These are phyloP conservation scores for Beverwykella pulmonaria DNA, from an alignment of 495 filamentous ascomycete genomes.

Conservation along the genomic window DNA sequence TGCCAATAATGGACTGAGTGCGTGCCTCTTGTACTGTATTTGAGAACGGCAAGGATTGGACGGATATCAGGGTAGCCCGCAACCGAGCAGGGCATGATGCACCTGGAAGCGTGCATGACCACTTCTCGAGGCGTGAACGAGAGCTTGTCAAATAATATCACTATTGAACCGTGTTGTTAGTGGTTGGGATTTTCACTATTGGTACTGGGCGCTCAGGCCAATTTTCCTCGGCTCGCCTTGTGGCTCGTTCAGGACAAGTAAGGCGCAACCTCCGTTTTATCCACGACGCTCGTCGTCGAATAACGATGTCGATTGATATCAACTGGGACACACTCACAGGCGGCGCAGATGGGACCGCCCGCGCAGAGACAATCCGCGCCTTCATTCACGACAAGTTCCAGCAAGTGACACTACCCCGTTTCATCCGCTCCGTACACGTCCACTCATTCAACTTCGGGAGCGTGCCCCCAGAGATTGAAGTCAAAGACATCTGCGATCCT, in stretches of 20 bases:
- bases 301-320: conserved; percentile 89
- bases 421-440: conserved; percentile 94
- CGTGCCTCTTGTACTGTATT: neutral
- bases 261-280: conserved; percentile 21
- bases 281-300: conserved; percentile 21
- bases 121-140: conserved; percentile 4
- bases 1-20: neutral
- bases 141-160: conserved; percentile 8
- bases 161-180: conserved; percentile 19
- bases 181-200: neutral
- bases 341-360: conserved; percentile 78
- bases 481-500: conserved; percentile 96
- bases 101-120: conserved; percentile 6
- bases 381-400: conserved; percentile 98
- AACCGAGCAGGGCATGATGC: neutral
- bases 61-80: neutral
- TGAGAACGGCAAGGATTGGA: neutral
- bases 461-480: conserved; percentile 78
- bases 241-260: conserved; percentile 18
- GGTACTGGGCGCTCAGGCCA: neutral
- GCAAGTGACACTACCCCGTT: conserved; percentile 82
- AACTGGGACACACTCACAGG: conserved; percentile 93
- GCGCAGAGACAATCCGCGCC: conserved; percentile 82
- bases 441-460: conserved; percentile 92
- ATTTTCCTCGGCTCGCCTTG: conserved; percentile 16